These are phyloP conservation scores for Xylaria longipes DNA, from an alignment of 495 filamentous ascomycete genomes.

Conservation along the genomic window DNA sequence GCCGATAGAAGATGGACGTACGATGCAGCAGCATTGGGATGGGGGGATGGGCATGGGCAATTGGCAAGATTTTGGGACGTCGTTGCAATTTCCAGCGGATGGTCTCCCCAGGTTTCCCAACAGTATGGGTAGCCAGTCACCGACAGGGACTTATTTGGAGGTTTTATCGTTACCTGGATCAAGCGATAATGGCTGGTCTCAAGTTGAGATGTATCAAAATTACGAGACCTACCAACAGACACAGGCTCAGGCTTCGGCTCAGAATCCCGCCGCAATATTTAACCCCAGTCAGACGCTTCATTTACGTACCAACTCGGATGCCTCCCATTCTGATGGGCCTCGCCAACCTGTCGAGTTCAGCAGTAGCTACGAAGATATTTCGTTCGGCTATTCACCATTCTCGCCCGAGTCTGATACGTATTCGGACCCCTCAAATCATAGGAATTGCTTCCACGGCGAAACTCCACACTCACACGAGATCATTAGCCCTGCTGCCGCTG, in stretches of 20 bases:
- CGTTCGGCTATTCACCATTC: conserved; percentile 73
- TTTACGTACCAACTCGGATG: conserved; percentile 82
- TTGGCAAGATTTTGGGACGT: conserved; percentile 75
- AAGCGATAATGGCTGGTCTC: conserved; percentile 85
- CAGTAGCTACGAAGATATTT: conserved; percentile 85
- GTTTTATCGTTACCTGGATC: conserved; percentile 78
- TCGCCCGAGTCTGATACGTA: conserved; percentile 70
- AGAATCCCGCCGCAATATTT: conserved; percentile 70
- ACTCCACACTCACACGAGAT: conserved; percentile 53
- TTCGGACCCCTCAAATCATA: conserved; percentile 55
- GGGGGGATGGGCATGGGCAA: conserved; percentile 60
- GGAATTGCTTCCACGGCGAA: conserved; percentile 57
- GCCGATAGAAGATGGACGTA: conserved; percentile 67
- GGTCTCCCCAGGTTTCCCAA: conserved; percentile 59
- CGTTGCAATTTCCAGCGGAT: conserved; percentile 58
- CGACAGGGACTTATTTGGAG: conserved; percentile 82
- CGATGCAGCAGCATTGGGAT: conserved; percentile 61
- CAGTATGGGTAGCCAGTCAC: conserved; percentile 76
- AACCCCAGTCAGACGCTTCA: conserved; percentile 88
- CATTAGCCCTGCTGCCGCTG: conserved; percentile 71
- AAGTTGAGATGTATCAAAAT: conserved; percentile 65
- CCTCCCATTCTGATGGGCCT: conserved; percentile 72
- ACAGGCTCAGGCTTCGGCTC: conserved; percentile 53
- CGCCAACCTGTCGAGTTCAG: conserved; percentile 67
- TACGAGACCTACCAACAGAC: conserved; percentile 55